Percentiles rank a stretch among this genome's conserved stretches.
Evolutionary conservation across 1,284 basidiomycete species (phyloP).

Genomic region (Moesziomyces parantarcticus): DNA sequence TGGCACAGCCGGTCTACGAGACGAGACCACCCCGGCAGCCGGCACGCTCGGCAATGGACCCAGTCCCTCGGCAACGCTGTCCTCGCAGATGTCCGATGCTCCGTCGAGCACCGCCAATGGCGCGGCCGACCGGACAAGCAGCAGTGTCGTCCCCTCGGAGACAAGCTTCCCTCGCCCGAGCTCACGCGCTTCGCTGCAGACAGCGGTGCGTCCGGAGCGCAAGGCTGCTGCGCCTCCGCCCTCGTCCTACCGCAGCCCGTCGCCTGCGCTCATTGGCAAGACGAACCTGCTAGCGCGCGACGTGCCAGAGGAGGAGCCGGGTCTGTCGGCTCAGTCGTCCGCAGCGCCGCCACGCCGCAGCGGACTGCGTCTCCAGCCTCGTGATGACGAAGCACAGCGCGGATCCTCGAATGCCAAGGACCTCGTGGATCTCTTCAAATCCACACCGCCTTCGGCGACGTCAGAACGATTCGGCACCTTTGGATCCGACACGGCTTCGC

Average conservation of each 20-base stretch:
- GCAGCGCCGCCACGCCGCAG: slow-evolving; percentile 9
- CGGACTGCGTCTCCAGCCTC: slow-evolving; percentile 38
- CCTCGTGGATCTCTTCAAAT: slow-evolving; percentile 52
- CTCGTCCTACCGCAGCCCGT: slow-evolving; percentile 47
- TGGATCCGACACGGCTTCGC: slow-evolving; percentile 17
- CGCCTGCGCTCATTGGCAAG: slow-evolving; percentile 21
- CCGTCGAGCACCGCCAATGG: neutral
- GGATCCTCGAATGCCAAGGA: slow-evolving; percentile 24
- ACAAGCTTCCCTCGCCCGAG: slow-evolving; percentile 18
- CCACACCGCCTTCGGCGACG: slow-evolving; percentile 45
- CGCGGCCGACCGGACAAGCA: slow-evolving; percentile 10
- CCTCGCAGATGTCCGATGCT: slow-evolving; percentile 9
- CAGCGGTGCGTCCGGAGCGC: slow-evolving; percentile 33
- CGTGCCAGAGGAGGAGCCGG: slow-evolving; percentile 15
- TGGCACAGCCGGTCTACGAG: slow-evolving; percentile 32
- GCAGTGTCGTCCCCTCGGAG: slow-evolving; percentile 15
- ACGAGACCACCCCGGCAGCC: slow-evolving; percentile 13
- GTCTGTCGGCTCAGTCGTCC: neutral
- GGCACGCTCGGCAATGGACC: slow-evolving; percentile 12
- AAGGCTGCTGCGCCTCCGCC: slow-evolving; percentile 35
- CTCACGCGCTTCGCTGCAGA: slow-evolving; percentile 32
- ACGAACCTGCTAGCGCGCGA: slow-evolving; percentile 18
- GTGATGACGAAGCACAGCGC: slow-evolving; percentile 28
- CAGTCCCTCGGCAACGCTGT: slow-evolving; percentile 14
- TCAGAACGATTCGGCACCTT: slow-evolving; percentile 23